phyloP scores from a whole-genome alignment of 805 yeast genomes.

The Starmera dryadoides region DNA sequence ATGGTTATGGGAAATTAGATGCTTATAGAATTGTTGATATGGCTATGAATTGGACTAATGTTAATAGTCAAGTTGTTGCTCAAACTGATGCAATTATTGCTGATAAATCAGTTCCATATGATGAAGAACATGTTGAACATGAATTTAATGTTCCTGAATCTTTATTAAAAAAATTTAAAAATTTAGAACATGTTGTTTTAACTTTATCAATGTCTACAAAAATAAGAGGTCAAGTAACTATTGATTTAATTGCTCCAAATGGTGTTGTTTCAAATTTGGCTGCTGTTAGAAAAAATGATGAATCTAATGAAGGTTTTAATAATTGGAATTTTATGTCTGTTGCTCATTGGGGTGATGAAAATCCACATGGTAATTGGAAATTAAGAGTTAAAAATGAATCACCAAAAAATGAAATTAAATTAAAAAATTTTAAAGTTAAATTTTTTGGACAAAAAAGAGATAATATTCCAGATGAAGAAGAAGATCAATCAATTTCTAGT shows the following conservation, averaged over 20 bases:
- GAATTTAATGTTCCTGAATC: slow-evolving; percentile 38
- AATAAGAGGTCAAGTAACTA: slow-evolving; percentile 62
- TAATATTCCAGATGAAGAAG: slow-evolving; percentile 26
- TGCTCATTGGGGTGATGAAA: slow-evolving; percentile 97
- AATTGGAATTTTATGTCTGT: slow-evolving; percentile 95
- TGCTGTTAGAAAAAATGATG: slow-evolving; percentile 54
- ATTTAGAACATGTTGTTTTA: slow-evolving; percentile 81
- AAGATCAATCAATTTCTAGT: neutral
- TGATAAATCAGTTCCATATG: slow-evolving; percentile 15
- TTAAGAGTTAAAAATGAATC: slow-evolving; percentile 49
- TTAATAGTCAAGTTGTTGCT: slow-evolving; percentile 89
- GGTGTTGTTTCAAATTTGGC: slow-evolving; percentile 75
- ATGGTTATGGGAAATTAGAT: slow-evolving; percentile 90
- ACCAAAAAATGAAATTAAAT: slow-evolving; percentile 28
- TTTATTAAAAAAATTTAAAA: slow-evolving; percentile 53
- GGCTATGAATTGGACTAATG: slow-evolving; percentile 72
- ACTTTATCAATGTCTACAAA: slow-evolving; percentile 62
- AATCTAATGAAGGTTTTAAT: slow-evolving; percentile 46
- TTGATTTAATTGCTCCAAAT: slow-evolving; percentile 63
- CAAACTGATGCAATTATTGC: slow-evolving; percentile 26
- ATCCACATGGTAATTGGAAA: slow-evolving; percentile 77
- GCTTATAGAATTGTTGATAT: slow-evolving; percentile 65
- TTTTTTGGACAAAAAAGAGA: slow-evolving; percentile 69
- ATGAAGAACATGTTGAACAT: slow-evolving; percentile 22
- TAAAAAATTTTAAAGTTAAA: slow-evolving; percentile 69